A percentile compares a stretch with the other conserved stretches of the same genome.
Evolutionary conservation across 1,284 basidiomycete genomes (phyloP).

Genomic region (Coniferiporia sulphurascens): DNA sequence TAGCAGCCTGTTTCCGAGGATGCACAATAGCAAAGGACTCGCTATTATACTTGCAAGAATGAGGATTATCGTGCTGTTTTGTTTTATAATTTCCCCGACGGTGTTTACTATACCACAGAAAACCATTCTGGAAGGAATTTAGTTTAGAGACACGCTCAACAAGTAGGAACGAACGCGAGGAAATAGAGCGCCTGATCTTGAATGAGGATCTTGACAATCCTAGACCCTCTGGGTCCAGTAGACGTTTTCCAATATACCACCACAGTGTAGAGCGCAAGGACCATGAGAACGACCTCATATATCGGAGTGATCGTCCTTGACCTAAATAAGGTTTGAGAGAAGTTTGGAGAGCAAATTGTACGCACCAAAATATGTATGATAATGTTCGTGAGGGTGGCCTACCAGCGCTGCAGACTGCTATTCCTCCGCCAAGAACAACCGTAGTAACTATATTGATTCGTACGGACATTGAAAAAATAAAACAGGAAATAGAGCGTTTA

Average conservation of each 20-base stretch:
- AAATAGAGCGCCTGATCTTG: constrained; percentile 6
- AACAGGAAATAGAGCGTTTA: not conserved
- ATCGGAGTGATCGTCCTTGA: not conserved
- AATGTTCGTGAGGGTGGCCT: not conserved
- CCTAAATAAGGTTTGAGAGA: not conserved
- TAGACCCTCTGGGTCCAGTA: not conserved
- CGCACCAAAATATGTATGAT: not conserved
- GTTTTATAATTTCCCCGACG: not conserved
- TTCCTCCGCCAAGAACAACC: not conserved
- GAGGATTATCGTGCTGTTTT: not conserved
- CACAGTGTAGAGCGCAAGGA: not conserved
- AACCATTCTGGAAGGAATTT: not conserved
- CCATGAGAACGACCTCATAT: constrained; percentile 1
- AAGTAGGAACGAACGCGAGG: not conserved
- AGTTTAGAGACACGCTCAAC: not conserved
- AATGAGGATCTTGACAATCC: constrained; percentile 2
- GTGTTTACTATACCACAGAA: not conserved
- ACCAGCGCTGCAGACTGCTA: not conserved
- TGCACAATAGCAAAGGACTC: constrained; percentile 1
- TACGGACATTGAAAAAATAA: too few species aligned
- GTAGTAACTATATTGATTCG: not conserved
- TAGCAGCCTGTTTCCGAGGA: constrained; percentile 6
- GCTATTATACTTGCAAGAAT: not conserved
- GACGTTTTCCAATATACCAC: not conserved
- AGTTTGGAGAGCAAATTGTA: not conserved